Evolutionary conservation across 2,329 filamentous ascomycete genomes (phyloP).

Genomic region (Chalaropsis thielavioides): DNA sequence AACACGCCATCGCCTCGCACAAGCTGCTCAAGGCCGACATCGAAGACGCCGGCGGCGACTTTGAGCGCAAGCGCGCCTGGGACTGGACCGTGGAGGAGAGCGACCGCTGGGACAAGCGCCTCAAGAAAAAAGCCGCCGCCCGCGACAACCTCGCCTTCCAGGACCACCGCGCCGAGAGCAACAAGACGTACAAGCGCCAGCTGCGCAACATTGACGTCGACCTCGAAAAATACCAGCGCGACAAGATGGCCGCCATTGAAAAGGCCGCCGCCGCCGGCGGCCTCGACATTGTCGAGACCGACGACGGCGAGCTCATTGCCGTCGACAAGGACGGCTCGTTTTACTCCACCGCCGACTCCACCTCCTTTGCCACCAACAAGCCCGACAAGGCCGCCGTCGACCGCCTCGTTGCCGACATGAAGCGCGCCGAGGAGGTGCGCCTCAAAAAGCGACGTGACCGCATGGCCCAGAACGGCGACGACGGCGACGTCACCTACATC

Average conservation of each 20-base stretch:
- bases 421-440: constrained; percentile 74
- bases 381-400: constrained; percentile 81
- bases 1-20: constrained; percentile 75
- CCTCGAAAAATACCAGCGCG: constrained; percentile 69
- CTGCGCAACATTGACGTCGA: constrained; percentile 60
- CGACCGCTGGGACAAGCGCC: constrained; percentile 81
- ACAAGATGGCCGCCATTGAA: constrained; percentile 75
- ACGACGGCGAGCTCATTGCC: constrained; percentile 83
- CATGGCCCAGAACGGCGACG: constrained; percentile 63
- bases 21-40: constrained; percentile 89
- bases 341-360: constrained; percentile 76
- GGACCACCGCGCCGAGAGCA: constrained; percentile 74
- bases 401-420: constrained; percentile 68
- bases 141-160: constrained; percentile 79
- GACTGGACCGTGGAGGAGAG: constrained; percentile 95
- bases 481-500: constrained; percentile 92
- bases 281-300: constrained; percentile 88
- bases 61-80: constrained; percentile 95
- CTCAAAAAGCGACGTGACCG: constrained; percentile 76
- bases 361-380: constrained; percentile 68
- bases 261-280: constrained; percentile 71
- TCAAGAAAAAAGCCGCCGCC: constrained; percentile 71
- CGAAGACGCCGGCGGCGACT: constrained; percentile 73
- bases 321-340: constrained; percentile 84
- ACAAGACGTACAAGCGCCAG: constrained; percentile 89